Percentiles rank a stretch among this genome's conserved stretches.
These are phyloP conservation scores for Agapanthus africanus DNA, from an alignment of 106 monocot species.

Conservation along the genomic window DNA sequence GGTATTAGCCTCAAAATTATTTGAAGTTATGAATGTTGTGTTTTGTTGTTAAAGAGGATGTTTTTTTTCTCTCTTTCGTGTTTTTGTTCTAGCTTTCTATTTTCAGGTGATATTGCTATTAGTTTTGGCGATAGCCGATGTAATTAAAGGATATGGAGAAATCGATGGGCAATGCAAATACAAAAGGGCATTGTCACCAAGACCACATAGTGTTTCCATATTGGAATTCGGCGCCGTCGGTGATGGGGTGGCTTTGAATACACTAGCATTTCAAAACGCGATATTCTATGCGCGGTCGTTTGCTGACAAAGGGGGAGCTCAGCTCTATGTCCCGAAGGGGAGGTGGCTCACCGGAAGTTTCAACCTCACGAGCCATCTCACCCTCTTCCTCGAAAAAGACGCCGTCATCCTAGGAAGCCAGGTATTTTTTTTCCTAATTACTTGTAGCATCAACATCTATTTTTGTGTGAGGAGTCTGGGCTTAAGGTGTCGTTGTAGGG, in stretches of 20 bases:
- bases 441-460: no score
- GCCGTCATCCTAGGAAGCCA: conserved; percentile 64
- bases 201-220: conserved; percentile 81
- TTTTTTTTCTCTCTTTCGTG: no score
- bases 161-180: conserved; percentile 19
- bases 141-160: no score
- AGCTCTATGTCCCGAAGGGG: conserved; percentile 79
- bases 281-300: conserved; percentile 77
- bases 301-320: conserved; percentile 90
- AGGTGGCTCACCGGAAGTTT: conserved; percentile 79
- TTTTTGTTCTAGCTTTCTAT: background rate
- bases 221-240: conserved; percentile 88
- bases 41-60: no score
- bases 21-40: no score
- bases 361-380: conserved; percentile 84
- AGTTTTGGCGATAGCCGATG: no score
- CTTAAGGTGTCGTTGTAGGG: no score
- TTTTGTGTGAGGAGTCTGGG: no score
- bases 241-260: conserved; percentile 62
- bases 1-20: no score
- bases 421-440: no score
- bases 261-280: conserved; percentile 84
- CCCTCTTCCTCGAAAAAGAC: conserved; percentile 57
- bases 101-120: no score
- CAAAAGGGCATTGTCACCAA: conserved; percentile 6